A percentile compares a stretch with the other conserved stretches of the same genome.
Evolutionary conservation across 108 stramenopile species (phyloP).

Genomic region (Aurantiochytrium sp.): DNA sequence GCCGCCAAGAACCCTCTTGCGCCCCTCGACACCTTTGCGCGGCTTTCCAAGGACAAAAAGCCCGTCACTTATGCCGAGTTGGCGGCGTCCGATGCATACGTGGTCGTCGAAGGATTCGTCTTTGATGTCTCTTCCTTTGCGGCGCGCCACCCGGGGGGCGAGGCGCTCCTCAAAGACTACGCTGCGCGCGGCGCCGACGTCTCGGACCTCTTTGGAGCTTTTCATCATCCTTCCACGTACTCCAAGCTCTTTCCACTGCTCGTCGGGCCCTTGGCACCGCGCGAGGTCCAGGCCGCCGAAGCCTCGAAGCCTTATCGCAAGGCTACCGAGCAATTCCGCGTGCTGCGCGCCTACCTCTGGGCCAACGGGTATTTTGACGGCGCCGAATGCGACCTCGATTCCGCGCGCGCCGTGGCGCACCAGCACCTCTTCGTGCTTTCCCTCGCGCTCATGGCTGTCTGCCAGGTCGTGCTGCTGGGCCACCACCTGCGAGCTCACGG

Average conservation of each 20-base stretch:
- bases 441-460: neutral
- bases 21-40: neutral
- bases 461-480: neutral
- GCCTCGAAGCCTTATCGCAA: no score
- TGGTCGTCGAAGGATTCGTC: constrained; percentile 20
- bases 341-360: constrained; percentile 32
- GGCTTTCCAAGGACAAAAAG: neutral
- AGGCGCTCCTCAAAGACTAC: neutral
- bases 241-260: neutral
- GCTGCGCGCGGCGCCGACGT: neutral
- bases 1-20: neutral
- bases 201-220: constrained; percentile 17
- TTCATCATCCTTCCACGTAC: neutral
- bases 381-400: neutral
- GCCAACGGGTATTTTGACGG: neutral
- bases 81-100: neutral
- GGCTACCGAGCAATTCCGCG: neutral
- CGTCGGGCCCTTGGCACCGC: neutral
- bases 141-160: constrained; percentile 23
- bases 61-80: neutral
- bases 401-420: neutral
- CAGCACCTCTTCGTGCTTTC: neutral
- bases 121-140: constrained; percentile 29
- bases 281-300: no score
- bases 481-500: neutral